phyloP scores from a whole-genome alignment of 2,329 filamentous ascomycete genomes.

The Scolecobasidium constrictum region DNA sequence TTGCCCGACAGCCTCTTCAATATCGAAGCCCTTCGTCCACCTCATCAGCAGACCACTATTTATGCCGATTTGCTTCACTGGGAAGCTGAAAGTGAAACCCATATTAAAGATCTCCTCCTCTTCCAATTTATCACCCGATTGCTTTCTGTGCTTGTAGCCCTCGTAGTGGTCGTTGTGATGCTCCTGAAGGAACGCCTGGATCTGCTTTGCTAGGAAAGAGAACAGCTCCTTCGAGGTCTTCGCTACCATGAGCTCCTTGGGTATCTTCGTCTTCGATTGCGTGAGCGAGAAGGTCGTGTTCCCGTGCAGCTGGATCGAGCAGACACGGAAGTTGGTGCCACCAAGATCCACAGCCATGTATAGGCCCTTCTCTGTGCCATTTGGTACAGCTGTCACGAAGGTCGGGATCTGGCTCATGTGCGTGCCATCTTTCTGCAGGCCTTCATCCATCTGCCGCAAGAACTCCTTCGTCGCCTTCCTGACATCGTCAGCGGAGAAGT shows the following conservation, averaged over 20 bases:
- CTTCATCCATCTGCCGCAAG: constrained; percentile 77
- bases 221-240: constrained; percentile 82
- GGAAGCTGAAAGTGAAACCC: constrained; percentile 98
- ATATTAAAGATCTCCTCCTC: constrained; percentile 80
- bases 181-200: constrained; percentile 74
- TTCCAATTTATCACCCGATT: constrained; percentile 30
- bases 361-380: constrained; percentile 95
- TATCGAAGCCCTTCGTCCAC: constrained; percentile 99
- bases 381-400: constrained; percentile 90
- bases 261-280: constrained; percentile 86
- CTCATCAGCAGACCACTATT: constrained; percentile 90
- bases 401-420: constrained; percentile 93
- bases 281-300: constrained; percentile 91
- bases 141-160: constrained; percentile 50
- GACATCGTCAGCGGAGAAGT: constrained; percentile 67
- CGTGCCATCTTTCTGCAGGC: constrained; percentile 64
- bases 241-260: constrained; percentile 79
- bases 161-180: constrained; percentile 86
- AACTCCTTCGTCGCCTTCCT: constrained; percentile 78
- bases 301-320: constrained; percentile 85
- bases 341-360: constrained; percentile 97
- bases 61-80: constrained; percentile 85
- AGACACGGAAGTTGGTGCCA: constrained; percentile 96
- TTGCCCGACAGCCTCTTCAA: constrained; percentile 84
- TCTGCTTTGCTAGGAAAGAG: constrained; percentile 82